A percentile compares a stretch with the other conserved stretches of the same genome.
These are phyloP conservation scores for Bruguiera gymnorhiza DNA, from an alignment of 345 rosid genomes.

Conservation along the genomic window DNA sequence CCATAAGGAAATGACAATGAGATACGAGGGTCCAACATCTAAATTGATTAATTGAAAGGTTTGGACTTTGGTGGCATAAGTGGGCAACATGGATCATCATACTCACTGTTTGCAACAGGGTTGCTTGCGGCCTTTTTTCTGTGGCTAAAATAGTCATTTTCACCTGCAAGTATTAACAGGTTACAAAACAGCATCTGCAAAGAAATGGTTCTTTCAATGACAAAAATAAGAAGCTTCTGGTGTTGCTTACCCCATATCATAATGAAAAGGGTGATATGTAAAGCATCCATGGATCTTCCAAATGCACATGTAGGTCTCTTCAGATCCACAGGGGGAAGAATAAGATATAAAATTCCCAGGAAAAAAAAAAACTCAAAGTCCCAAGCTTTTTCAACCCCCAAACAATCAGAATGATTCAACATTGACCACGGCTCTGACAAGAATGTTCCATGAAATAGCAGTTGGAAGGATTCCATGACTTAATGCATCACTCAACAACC, in stretches of 20 bases:
- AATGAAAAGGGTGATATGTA: too few species aligned
- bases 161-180: too few species aligned
- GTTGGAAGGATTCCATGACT: constrained; percentile 57
- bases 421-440: constrained; percentile 62
- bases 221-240: background rate
- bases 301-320: background rate
- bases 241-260: constrained; percentile 1
- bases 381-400: constrained; percentile 1
- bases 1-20: background rate
- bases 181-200: too few species aligned
- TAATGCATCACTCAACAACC: constrained; percentile 65
- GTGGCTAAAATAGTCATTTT: too few species aligned
- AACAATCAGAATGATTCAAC: constrained; percentile 10
- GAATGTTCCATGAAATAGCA: constrained; percentile 71
- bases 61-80: background rate
- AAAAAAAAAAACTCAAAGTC: background rate
- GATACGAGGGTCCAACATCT: background rate
- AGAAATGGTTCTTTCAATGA: background rate
- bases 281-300: background rate
- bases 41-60: background rate
- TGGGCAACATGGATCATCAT: background rate
- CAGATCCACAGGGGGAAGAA: background rate
- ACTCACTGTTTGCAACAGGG: constrained; percentile 13
- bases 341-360: background rate
- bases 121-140: too few species aligned